Percentiles rank a stretch among this genome's conserved stretches.
phyloP scores from a whole-genome alignment of 192 early-diverging fungal genomes.

The Allomyces arbusculus region DNA sequence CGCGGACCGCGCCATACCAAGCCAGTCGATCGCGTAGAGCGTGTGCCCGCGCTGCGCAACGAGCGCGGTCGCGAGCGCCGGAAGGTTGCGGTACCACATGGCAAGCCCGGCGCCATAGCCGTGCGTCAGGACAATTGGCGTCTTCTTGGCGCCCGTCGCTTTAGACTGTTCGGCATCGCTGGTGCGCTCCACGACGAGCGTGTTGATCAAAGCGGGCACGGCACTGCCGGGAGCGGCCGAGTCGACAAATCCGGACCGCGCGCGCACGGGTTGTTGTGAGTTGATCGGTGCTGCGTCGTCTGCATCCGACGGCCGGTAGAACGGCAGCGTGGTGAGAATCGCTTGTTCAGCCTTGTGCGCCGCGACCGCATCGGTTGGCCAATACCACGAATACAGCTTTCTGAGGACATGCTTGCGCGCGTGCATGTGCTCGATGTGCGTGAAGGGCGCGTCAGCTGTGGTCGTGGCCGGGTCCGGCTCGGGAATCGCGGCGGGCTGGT shows the following conservation, averaged over 20 bases:
- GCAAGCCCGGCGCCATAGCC: not conserved
- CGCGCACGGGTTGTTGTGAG: not conserved
- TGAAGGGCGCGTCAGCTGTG: no score
- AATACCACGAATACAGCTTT: not conserved
- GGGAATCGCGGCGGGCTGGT: no score
- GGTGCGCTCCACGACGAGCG: not conserved
- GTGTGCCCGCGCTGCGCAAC: not conserved
- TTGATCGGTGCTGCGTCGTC: not conserved
- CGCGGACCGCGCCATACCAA: constrained; percentile 85
- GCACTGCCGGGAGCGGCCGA: not conserved
- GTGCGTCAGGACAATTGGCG: not conserved
- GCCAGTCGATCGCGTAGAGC: constrained; percentile 48
- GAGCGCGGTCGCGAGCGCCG: not conserved
- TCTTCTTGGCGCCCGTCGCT: not conserved
- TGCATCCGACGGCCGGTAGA: not conserved
- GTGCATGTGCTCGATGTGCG: no score
- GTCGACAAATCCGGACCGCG: not conserved
- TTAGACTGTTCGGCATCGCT: not conserved
- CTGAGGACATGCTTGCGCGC: no score
- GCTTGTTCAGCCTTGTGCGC: not conserved
- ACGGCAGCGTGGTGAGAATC: not conserved
- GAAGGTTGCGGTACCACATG: not conserved
- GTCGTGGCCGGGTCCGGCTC: no score
- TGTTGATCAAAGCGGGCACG: not conserved
- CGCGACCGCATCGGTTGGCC: not conserved